These are phyloP conservation scores for Fraxinus excelsior DNA, from an alignment of 257 asterid genomes.

Conservation along the genomic window DNA sequence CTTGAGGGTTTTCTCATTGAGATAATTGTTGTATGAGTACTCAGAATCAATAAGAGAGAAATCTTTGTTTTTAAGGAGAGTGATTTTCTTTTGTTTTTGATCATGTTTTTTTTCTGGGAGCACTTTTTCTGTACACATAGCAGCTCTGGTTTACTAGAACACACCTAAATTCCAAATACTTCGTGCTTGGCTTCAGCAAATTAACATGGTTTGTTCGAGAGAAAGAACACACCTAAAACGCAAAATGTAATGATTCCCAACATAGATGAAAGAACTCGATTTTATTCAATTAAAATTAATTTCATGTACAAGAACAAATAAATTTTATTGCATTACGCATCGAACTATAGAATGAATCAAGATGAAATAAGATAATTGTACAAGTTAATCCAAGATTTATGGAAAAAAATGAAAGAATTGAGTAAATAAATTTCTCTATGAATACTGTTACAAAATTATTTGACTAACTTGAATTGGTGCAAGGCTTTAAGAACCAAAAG, in stretches of 20 bases:
- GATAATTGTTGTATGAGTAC: conserved; percentile 11
- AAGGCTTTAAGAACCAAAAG: conserved; percentile 97
- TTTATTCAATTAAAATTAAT: conserved; percentile 19
- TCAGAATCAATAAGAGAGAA: conserved; percentile 6
- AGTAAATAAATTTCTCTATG: conserved; percentile 13
- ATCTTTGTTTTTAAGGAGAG: background rate
- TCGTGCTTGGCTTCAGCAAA: too few species aligned
- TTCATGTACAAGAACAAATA: conserved; percentile 18
- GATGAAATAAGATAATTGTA: conserved; percentile 13
- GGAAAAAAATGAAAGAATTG: conserved; percentile 50
- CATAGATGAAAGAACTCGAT: background rate
- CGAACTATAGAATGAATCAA: conserved; percentile 17
- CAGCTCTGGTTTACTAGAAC: too few species aligned
- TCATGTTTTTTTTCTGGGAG: background rate
- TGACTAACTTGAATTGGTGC: conserved; percentile 65
- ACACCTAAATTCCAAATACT: too few species aligned
- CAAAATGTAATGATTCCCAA: background rate
- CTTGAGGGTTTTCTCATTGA: background rate
- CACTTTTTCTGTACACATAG: too few species aligned
- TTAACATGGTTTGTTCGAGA: too few species aligned
- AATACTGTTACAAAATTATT: background rate
- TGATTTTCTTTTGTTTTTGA: background rate
- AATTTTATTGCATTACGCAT: conserved; percentile 12
- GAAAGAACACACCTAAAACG: too few species aligned
- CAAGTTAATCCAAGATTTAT: background rate